A percentile compares a stretch with the other conserved stretches of the same genome.
Conservation (phyloP, 495 filamentous ascomycete species). For the Penicillium simplicissimum region DNA sequence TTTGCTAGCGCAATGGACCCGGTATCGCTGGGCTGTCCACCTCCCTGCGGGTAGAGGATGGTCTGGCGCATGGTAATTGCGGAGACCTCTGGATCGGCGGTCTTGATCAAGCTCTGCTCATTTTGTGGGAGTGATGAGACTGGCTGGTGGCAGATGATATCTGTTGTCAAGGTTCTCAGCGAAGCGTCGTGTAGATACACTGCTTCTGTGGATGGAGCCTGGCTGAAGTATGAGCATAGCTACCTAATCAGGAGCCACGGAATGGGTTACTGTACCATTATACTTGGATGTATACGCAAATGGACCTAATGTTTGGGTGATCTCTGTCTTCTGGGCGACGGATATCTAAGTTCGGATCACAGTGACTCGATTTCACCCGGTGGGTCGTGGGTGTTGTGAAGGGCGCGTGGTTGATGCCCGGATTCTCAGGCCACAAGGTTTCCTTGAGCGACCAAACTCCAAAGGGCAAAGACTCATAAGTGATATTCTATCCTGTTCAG, state of each 20-base stretch:
- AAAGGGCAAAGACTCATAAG: too few species aligned
- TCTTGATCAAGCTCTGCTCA: conserved; percentile 36
- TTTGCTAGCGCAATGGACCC: conserved; percentile 47
- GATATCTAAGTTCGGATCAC: background rate
- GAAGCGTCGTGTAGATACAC: conserved; percentile 58
- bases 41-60: conserved; percentile 66
- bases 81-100: conserved; percentile 18
- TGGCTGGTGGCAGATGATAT: conserved; percentile 47
- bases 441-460: background rate
- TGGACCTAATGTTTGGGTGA: background rate
- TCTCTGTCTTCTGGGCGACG: background rate
- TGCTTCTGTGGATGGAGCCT: conserved; percentile 26
- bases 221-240: background rate
- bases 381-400: conserved; percentile 13
- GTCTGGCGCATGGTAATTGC: conserved; percentile 55
- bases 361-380: conserved; percentile 3
- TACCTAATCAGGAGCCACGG: background rate
- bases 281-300: background rate
- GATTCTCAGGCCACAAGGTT: conserved; percentile 8
- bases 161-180: conserved; percentile 46
- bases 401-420: conserved; percentile 13
- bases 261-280: conserved; percentile 1
- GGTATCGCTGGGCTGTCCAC: conserved; percentile 63
- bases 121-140: conserved; percentile 49
- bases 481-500: too few species aligned